Evolutionary conservation across 1,139 yeast species (phyloP), one percentile per base, ranked within the genome.

Genomic region (Yamadazyma kanchanaburiensis): DNA sequence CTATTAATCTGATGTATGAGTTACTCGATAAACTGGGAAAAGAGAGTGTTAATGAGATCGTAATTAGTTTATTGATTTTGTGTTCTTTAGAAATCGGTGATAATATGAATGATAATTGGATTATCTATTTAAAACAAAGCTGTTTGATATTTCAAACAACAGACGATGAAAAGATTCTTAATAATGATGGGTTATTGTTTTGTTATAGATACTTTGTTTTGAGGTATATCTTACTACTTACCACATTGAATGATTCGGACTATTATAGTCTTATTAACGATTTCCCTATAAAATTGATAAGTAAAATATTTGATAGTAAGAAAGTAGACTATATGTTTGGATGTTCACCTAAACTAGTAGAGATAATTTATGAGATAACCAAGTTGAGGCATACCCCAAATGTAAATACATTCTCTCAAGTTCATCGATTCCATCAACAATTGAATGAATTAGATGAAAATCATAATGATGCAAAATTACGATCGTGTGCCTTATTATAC

Each of bases 1-100:
- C 48, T n/a, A 43, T 43, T 4, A 35, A 33, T 17, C 25, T 35
- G 13, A 36, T 43, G 39, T 43, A 43, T 31, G 22, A 34, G 18
- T 27, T 42, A 25, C 25, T 42, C 12, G 47, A 43, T 24, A 28
- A 37, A 9, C 39, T 42, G 8, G 32, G 30, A 10, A 27, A 26
- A 8, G 40, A 39, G 15, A 31, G 29, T 25, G 28, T 43, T 17
- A 34, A 35, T 12, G 47, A 41, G 14, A 31, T 42, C 17, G 33
- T 38, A 4, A 33, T 41, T 11, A 38, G 45, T 30, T 38, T 54
- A 3, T 33, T 53, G 29, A 38, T 50, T 33, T 24, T 55, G 5
- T 53, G 59, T 27, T 50, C 59, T 4, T 39, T 50, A 10, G 61
- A 55, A 27, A 53, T 54, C 8, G 46, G 53, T 2, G 47, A 55